Evolutionary conservation across 2,329 filamentous ascomycete species (phyloP), one percentile per base, ranked within the genome.

Genomic region (Pyricularia grisea): DNA sequence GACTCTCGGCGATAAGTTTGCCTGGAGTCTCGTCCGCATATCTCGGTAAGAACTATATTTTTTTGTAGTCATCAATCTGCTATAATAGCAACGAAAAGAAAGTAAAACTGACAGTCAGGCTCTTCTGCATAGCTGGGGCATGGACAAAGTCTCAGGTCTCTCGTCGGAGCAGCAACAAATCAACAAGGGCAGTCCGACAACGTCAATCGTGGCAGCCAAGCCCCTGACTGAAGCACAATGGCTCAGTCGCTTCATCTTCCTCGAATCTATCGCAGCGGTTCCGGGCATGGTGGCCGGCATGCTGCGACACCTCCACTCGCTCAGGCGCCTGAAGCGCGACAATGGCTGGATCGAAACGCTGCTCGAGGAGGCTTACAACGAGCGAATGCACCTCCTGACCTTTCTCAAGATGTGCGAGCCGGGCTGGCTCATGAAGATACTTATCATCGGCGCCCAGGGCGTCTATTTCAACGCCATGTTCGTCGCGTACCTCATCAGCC

Each of bases 391-490:
- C 75, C 86, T 96, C 2, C 83, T 96, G 25, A 93, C 90, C 0
- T 95, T 95, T 79, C 84, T 95, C 73, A 93, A 93, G 78, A 89
- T 95, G 83, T 89, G 88, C 69, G 86, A 93, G 73, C 92, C 92
- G 3, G 91, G 91, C 67, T 85, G 83, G 79, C 97, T 98, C 79
- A 88, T 99, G 78, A 97, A 92, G 72, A 79, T 93, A 69, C 92
- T 97, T 88, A 93, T 98, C 69, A 86, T 98, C 58, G 93, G 90
- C 12, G 94, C 94, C 0, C 94, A 98, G 78, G 95, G 94, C 58
- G 92, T 98, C 74, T 98, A 97, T 84, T 97, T 97, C 86, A 99
- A 99, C 80, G 87, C 88, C 72, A 87, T 98, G 77, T 98, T 99
- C 84, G 70, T 97, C 71, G 86, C 90, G 65, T 98, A 98, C 80